Percentiles rank a stretch among this genome's conserved stretches.
Evolutionary conservation across 192 early-diverging fungal genomes (phyloP).

Genomic region (Rhizoclosmatium sp.): DNA sequence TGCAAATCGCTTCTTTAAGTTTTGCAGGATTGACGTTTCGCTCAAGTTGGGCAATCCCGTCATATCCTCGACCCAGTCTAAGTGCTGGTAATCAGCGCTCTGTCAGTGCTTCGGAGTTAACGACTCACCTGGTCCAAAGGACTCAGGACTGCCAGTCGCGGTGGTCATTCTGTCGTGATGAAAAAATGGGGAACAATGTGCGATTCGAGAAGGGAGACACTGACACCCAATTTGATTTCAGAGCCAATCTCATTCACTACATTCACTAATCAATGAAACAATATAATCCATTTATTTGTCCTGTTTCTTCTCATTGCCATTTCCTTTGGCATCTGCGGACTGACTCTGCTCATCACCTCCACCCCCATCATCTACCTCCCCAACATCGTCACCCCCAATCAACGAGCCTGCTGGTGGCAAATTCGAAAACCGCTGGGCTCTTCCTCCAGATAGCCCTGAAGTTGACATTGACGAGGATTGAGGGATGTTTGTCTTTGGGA

Average conservation of each 20-base stretch:
- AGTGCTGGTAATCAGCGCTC: no score
- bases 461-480: not conserved
- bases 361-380: not conserved
- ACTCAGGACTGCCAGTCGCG: no score
- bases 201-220: no score
- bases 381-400: not conserved
- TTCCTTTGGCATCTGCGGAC: no score
- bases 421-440: constrained; percentile 4
- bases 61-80: constrained; percentile 76
- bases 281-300: no score
- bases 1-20: constrained; percentile 84
- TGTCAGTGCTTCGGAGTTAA: no score
- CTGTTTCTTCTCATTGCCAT: no score
- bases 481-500: constrained; percentile 9
- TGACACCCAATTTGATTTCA: not conserved
- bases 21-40: constrained; percentile 91
- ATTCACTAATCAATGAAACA: constrained; percentile 5
- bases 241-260: not conserved
- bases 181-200: no score
- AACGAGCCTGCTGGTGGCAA: not conserved
- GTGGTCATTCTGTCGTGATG: no score
- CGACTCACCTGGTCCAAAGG: no score
- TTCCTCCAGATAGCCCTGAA: constrained; percentile 1
- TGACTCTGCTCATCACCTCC: not conserved
- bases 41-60: constrained; percentile 91